Base-by-base conservation (phyloP, 225 moss, liverwort and hornwort genomes). In the Climacium dendroides region DNA sequence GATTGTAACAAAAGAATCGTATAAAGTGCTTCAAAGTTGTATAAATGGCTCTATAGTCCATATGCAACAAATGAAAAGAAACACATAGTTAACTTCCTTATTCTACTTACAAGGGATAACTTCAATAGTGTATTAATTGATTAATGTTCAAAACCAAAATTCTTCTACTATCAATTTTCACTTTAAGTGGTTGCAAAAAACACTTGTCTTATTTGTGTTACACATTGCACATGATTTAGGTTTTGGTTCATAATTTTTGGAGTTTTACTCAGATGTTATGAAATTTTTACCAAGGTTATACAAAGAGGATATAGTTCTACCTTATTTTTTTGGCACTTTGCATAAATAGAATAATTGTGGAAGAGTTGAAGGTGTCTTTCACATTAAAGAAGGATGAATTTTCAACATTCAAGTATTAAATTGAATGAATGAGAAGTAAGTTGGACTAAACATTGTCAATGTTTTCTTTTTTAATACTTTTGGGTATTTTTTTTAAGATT, bases 71-170 rank as follows among this genome's bases (percentile, higher is more conserved):
- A 43, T 26, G 16, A 28, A 15, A 23, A 43, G 15, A 15, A 43
- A 14, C 1, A 43, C 3, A 43, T 45, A 45, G 4, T n/a, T n/a
- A n/a, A n/a, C 45, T 45, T 10, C 3, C 0, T 16, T 45, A 72
- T 1, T 29, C 0, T 29, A 1, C 11, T 71, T 0, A 43, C 2
- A 41, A 72, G 2, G 16, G 10, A 1, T 28, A 17, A 5, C 0
- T 1, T 5, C 6, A 45, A 9, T 28, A 45, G 4, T 3, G 1
- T 2, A 17, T 9, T 9, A 29, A 28, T 43, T 26, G 8, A 71
- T 10, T 24, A 15, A 29, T 45, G 10, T 4, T 73, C 6, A 6
- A 45, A 73, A 45, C 17, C 18, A 72, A 45, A 41, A 45, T 72
- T 72, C 45, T 45, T 45, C 28, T 0, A 29, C 1, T 19, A 18